Evolutionary conservation across 1,284 basidiomycete genomes (phyloP), one percentile per base, ranked within the genome.

Genomic region (Pisolithus thermaeus): DNA sequence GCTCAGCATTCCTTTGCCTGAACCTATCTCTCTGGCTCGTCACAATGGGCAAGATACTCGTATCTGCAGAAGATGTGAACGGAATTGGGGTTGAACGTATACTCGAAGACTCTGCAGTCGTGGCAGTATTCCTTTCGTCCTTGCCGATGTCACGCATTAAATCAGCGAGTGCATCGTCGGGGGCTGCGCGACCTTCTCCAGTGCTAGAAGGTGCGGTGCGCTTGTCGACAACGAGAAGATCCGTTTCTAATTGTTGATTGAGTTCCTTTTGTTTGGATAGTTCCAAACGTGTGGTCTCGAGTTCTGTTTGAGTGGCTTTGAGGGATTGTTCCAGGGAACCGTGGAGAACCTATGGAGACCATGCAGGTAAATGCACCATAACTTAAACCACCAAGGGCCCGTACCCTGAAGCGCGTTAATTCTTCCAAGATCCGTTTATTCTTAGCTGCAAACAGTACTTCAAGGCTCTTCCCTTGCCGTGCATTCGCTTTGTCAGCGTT

Each of bases 11-110:
- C 16, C 96, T 82, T 65, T 93, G 90, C 47, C 95, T 80, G 80
- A 98, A 98, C 5, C 95, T 81, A 65, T 99, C 96, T 52, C 95
- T 79, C 67, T 99, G 97, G 58, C 89, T 90, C 0, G 96, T 98
- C 37, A 99, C 95, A 58, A 99, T 98, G 0, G 93, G 93, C 14
- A 97, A 70, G 59, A 97, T 97, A 1, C 92, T 94, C 0, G 87
- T 90, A 61, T 97, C 93, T 4, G 88, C 85, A 4, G 86, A 82
- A 1, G 85, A 73, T 0, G 80, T 75, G 58, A 88, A 90, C 1
- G 82, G 82, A 64, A 88, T 82, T 0, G 84, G 79, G 3, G 81
- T 81, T 25, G 73, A 67, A 5, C 73, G 70, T 47, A 71, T 51
- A 7, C 52, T 25, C 18, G 62, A 63, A 11, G 59, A 52, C 8